These are phyloP conservation scores for Ascobolus immersus DNA, from an alignment of 495 filamentous ascomycete genomes.

Conservation along the genomic window DNA sequence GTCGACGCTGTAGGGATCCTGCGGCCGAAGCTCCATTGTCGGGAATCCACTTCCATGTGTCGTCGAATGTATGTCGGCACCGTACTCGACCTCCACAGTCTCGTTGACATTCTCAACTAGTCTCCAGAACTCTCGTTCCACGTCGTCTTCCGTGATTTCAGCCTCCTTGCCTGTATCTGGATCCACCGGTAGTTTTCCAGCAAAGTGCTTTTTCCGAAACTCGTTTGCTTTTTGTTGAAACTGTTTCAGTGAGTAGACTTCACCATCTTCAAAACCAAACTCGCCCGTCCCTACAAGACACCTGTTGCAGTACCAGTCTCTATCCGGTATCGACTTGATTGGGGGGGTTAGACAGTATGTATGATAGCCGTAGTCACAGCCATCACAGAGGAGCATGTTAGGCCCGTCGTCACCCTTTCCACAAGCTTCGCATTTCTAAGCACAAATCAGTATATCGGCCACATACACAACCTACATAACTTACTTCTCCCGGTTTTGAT, in stretches of 20 bases:
- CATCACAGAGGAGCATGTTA: slow-evolving; percentile 63
- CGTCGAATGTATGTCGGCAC: slow-evolving; percentile 93
- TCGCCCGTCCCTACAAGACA: slow-evolving; percentile 91
- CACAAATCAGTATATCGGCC: slow-evolving; percentile 3
- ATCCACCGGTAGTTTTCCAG: slow-evolving; percentile 72
- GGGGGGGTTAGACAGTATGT: slow-evolving; percentile 69
- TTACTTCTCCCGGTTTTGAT: slow-evolving; percentile 54
- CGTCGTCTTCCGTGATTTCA: slow-evolving; percentile 77
- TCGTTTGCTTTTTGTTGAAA: slow-evolving; percentile 90
- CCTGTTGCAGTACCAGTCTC: slow-evolving; percentile 88
- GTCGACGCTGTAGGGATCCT: slow-evolving; percentile 61
- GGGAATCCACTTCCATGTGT: slow-evolving; percentile 96
- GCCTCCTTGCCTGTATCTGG: slow-evolving; percentile 52
- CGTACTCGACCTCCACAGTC: slow-evolving; percentile 93
- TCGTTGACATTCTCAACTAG: slow-evolving; percentile 79
- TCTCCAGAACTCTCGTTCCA: slow-evolving; percentile 92
- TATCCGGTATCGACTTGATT: slow-evolving; percentile 49
- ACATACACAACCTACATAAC: slow-evolving; percentile 6
- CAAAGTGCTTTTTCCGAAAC: slow-evolving; percentile 87
- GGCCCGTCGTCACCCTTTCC: slow-evolving; percentile 49
- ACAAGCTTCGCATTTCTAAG: slow-evolving; percentile 65
- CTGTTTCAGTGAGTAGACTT: slow-evolving; percentile 79
- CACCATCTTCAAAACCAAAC: slow-evolving; percentile 93
- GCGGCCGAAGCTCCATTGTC: slow-evolving; percentile 73
- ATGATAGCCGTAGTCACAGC: slow-evolving; percentile 78